Base-by-base conservation (phyloP, 2,329 filamentous ascomycete species). In the Botryotinia calthae region DNA sequence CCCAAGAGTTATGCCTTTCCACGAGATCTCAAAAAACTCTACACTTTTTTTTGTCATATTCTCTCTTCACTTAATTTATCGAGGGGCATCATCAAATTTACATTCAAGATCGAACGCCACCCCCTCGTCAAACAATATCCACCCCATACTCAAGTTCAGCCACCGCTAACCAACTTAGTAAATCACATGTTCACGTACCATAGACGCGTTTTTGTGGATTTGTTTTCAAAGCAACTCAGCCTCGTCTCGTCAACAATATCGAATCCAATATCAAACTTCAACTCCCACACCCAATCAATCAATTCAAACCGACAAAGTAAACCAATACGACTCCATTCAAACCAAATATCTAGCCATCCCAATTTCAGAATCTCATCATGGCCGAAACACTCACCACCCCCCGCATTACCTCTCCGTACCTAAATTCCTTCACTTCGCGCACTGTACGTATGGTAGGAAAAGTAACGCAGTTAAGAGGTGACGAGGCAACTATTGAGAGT, bases 361-460 rank as follows among this genome's bases (percentile, higher is more conserved):
- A n/a, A 54, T 4, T 54, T n/a, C 48, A n/a, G 12, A 16, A 18
- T n/a, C 31, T 37, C 2, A 65, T 28, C 28, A 71, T 73, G 72
- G 8, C 67, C n/a, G 72, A 73, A 71, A 64, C 72, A 7, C 67
- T 85, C 74, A 86, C 87, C 40, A 89, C 94, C 66, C 95, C 96
- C 44, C 94, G 96, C 82, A 89, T 98, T 81, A 93, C 93, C 65
- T 92, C 92, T 70, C 84, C 87, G 58, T 92, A 95, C 83, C 91
- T 98, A 73, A 89, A 94, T 81, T 86, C 87, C 79, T 97, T 95
- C 84, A 86, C 90, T 76, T 86, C 86, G 77, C 87, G 89, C 76
- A 93, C 92, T 75, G 93, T 98, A 75, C 94, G 94, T 78, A 86
- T 98, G 72, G 87, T 97, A 8, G 96, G 96, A 79, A 94, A 92